Percentiles rank a stretch among this genome's conserved stretches.
Evolutionary conservation across 2,329 filamentous ascomycete genomes (phyloP).

Genomic region (Fusarium odoratissimum): DNA sequence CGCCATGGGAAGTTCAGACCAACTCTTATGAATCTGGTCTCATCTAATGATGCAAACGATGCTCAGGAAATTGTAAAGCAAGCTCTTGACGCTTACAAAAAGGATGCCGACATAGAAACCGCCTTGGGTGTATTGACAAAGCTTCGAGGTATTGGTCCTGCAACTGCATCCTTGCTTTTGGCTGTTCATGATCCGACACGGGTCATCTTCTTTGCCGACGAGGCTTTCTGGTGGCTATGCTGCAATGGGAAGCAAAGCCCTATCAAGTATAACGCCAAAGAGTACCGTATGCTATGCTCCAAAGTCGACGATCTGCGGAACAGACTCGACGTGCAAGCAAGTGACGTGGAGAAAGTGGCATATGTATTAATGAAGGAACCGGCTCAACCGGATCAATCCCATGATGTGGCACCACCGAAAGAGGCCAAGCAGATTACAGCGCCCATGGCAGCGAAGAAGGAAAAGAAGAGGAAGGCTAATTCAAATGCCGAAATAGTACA

Average conservation of each 20-base stretch:
- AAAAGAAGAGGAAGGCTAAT: constrained; percentile 41
- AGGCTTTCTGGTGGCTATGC: constrained; percentile 79
- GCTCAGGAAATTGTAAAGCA: constrained; percentile 62
- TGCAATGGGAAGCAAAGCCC: constrained; percentile 60
- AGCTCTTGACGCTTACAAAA: constrained; percentile 62
- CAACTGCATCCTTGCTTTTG: constrained; percentile 80
- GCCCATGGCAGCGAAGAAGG: constrained; percentile 2
- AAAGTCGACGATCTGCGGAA: constrained; percentile 56
- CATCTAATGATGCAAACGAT: constrained; percentile 66
- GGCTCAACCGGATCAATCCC: constrained; percentile 13
- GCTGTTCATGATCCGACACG: constrained; percentile 69
- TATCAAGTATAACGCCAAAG: constrained; percentile 77
- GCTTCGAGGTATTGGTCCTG: constrained; percentile 81
- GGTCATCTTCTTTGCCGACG: constrained; percentile 83
- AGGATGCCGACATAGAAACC: constrained; percentile 53
- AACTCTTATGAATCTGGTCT: constrained; percentile 68
- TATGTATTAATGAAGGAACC: constrained; percentile 71
- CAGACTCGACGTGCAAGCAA: constrained; percentile 65
- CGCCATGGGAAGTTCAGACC: constrained; percentile 73
- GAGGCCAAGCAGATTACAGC: constrained; percentile 12
- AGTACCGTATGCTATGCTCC: constrained; percentile 70
- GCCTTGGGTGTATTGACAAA: constrained; percentile 66
- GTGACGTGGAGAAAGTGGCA: constrained; percentile 76
- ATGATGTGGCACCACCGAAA: constrained; percentile 11
- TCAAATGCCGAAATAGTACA: constrained; percentile 9